Evolutionary conservation across 2,329 filamentous ascomycete genomes (phyloP).

Genomic region (Westerdykella aurantiaca): DNA sequence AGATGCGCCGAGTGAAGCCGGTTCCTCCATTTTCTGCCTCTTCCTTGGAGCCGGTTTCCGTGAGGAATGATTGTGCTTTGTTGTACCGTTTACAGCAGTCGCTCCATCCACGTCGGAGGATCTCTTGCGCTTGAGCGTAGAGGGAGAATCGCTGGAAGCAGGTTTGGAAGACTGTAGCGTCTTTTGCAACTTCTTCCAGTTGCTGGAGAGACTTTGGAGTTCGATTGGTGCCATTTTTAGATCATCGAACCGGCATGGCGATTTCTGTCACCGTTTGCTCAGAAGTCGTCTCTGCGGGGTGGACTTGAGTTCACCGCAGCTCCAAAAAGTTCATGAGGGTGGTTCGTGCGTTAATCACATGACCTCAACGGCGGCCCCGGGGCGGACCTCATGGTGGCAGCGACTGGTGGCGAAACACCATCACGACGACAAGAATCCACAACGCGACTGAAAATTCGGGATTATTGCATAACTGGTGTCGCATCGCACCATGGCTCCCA

Average conservation of each 20-base stretch:
- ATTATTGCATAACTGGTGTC: slow-evolving; percentile 7
- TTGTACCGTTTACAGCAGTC: slow-evolving; percentile 31
- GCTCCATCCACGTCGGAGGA: slow-evolving; percentile 15
- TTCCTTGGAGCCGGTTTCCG: slow-evolving; percentile 23
- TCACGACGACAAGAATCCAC: slow-evolving; percentile 28
- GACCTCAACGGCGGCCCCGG: neutral
- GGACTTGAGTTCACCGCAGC: slow-evolving; percentile 7
- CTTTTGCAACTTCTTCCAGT: slow-evolving; percentile 74
- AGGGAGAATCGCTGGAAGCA: slow-evolving; percentile 20
- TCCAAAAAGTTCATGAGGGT: slow-evolving; percentile 1
- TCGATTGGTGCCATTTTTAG: slow-evolving; percentile 37
- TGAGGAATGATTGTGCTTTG: slow-evolving; percentile 8
- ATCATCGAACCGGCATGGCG: slow-evolving; percentile 27
- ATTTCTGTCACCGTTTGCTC: slow-evolving; percentile 10
- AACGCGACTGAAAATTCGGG: slow-evolving; percentile 18
- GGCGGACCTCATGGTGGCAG: neutral
- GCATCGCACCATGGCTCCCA: slow-evolving; percentile 46
- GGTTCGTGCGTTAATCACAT: neutral
- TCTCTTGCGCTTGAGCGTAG: slow-evolving; percentile 33
- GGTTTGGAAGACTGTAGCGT: slow-evolving; percentile 40
- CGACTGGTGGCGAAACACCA: slow-evolving; percentile 4
- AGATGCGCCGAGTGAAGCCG: slow-evolving; percentile 28
- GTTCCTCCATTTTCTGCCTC: slow-evolving; percentile 37
- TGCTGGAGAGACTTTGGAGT: slow-evolving; percentile 45
- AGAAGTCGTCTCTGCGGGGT: slow-evolving; percentile 8